Evolutionary conservation across 306 rosid species (phyloP).

Genomic region (Cicer chorassanicum): DNA sequence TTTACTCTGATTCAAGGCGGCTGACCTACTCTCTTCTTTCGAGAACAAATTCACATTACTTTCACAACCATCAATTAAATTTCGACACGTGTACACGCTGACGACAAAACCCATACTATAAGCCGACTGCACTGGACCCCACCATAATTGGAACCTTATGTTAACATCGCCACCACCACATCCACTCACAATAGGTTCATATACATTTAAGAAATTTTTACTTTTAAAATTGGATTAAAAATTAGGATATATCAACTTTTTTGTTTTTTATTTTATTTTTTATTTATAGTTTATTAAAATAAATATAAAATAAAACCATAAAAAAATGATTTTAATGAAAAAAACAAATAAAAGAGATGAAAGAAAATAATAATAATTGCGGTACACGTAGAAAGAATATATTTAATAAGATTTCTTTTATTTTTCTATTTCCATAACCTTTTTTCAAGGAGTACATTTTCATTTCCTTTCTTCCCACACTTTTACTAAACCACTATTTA

Average conservation of each 20-base stretch:
- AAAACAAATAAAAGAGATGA: neutral
- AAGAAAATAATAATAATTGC: neutral
- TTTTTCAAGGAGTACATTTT: slow-evolving; percentile 56
- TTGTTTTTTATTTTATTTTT: no score
- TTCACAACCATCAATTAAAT: slow-evolving; percentile 5
- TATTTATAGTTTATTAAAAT: no score
- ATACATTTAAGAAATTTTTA: neutral
- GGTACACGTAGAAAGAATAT: neutral
- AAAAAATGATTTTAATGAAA: no score
- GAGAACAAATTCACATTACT: slow-evolving; percentile 55
- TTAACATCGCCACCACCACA: slow-evolving; percentile 17
- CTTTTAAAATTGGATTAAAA: no score
- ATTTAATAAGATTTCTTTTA: slow-evolving; percentile 44
- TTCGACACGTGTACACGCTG: slow-evolving; percentile 45
- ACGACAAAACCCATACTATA: slow-evolving; percentile 42
- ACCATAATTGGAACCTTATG: neutral
- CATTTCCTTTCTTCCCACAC: slow-evolving; percentile 38
- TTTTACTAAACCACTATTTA: slow-evolving; percentile 51
- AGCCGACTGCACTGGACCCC: slow-evolving; percentile 59
- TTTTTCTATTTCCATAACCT: slow-evolving; percentile 54
- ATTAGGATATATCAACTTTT: no score
- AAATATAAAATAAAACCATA: no score
- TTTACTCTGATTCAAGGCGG: slow-evolving; percentile 60
- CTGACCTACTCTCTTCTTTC: slow-evolving; percentile 67
- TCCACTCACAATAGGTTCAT: slow-evolving; percentile 21